phyloP scores from a whole-genome alignment of 1,284 basidiomycete species.

The Cryptococcus sp. region DNA sequence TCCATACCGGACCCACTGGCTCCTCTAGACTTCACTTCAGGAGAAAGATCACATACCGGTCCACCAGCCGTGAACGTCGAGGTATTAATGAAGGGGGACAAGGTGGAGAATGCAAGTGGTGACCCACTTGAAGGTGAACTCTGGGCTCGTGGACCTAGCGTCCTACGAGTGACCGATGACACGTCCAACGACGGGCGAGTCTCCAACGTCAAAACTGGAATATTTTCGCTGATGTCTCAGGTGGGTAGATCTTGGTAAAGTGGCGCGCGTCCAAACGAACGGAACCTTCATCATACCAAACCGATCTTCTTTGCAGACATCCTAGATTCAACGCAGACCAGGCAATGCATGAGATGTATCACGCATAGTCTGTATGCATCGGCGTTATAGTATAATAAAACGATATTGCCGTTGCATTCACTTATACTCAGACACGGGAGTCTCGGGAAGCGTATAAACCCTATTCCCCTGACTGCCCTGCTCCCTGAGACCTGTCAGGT shows the following conservation, averaged over 20 bases:
- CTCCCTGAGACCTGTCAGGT: no score
- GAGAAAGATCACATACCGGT: conserved; percentile 28
- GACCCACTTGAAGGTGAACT: conserved; percentile 19
- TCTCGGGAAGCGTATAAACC: no score
- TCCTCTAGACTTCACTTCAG: conserved; percentile 10
- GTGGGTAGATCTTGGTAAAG: conserved; percentile 29
- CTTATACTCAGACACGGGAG: no score
- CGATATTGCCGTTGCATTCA: no score
- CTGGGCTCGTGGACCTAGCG: conserved; percentile 31
- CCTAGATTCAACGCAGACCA: no score
- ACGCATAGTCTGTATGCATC: no score
- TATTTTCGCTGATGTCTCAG: conserved; percentile 15
- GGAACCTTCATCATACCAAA: conserved; percentile 31
- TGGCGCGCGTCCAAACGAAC: conserved; percentile 34
- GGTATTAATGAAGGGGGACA: conserved; percentile 30
- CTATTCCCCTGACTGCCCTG: no score
- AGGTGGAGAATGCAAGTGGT: conserved; percentile 10
- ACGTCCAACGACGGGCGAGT: conserved; percentile 20
- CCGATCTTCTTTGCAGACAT: no score
- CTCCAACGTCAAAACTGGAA: background rate
- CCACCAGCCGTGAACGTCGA: conserved; percentile 44
- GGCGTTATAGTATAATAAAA: no score
- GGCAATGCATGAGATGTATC: no score
- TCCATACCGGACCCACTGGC: conserved; percentile 14
- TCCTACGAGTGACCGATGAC: conserved; percentile 17